These are phyloP conservation scores for Hibiscus tridactylites DNA, from an alignment of 345 rosid genomes.

Conservation along the genomic window DNA sequence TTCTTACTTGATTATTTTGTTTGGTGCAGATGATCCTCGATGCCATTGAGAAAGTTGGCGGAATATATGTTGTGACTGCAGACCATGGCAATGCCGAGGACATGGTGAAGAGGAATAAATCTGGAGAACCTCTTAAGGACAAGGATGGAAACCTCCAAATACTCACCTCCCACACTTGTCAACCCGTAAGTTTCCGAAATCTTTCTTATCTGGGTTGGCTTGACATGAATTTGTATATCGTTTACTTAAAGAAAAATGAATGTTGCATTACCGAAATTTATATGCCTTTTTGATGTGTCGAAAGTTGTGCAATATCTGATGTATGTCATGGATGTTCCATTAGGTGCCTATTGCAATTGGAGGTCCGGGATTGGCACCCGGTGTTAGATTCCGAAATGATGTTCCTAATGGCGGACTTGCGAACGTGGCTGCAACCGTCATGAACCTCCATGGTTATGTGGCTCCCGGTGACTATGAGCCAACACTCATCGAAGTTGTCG, in stretches of 20 bases:
- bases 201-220: neutral
- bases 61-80: constrained; percentile 86
- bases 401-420: constrained; percentile 72
- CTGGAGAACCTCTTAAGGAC: constrained; percentile 61
- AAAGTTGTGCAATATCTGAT: neutral
- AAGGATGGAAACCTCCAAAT: constrained; percentile 77
- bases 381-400: constrained; percentile 66
- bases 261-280: neutral
- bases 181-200: constrained; percentile 53
- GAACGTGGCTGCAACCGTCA: constrained; percentile 90
- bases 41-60: constrained; percentile 76
- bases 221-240: neutral
- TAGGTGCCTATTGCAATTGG: constrained; percentile 96
- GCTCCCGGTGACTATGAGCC: constrained; percentile 83
- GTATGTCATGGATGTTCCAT: neutral
- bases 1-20: neutral
- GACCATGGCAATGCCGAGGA: constrained; percentile 99
- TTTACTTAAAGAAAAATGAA: neutral
- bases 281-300: neutral
- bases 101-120: constrained; percentile 87
- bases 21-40: constrained; percentile 71
- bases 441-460: constrained; percentile 83
- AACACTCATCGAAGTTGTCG: constrained; percentile 71
- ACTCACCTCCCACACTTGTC: constrained; percentile 91
- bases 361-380: constrained; percentile 70